phyloP scores from a whole-genome alignment of 2,329 filamentous ascomycete species.

The Sporothrix mexicana region DNA sequence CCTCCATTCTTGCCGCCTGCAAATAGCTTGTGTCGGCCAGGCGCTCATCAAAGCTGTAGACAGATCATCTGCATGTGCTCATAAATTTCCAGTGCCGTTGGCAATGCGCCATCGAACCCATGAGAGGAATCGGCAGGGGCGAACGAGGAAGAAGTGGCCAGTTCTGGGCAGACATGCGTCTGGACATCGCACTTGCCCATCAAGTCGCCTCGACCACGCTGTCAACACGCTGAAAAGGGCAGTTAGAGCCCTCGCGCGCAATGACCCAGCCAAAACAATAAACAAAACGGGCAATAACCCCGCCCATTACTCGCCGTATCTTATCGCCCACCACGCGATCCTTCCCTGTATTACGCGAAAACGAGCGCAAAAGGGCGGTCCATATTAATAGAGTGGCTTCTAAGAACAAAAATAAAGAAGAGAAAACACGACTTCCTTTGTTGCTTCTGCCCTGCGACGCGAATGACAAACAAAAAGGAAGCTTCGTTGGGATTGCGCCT shows the following conservation, averaged over 20 bases:
- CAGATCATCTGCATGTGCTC: neutral
- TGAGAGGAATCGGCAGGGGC: neutral
- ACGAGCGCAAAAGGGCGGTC: neutral
- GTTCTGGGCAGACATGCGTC: neutral
- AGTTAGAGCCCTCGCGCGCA: neutral
- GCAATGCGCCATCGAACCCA: neutral
- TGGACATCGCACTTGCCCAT: neutral
- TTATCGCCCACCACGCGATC: constrained; percentile 15
- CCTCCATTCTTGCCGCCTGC: no score
- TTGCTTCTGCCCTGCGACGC: neutral
- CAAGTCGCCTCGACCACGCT: neutral
- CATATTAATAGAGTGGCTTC: neutral
- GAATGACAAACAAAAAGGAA: neutral
- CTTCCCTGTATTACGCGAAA: constrained; percentile 8
- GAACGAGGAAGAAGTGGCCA: neutral
- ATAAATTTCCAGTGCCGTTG: no score
- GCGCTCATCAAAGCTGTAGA: no score
- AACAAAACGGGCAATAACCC: constrained; percentile 23
- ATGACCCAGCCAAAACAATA: constrained; percentile 16
- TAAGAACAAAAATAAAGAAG: neutral
- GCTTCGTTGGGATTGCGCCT: neutral
- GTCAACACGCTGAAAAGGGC: neutral
- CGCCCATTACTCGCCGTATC: constrained; percentile 1
- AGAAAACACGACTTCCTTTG: neutral
- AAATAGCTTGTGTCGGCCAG: no score